Evolutionary conservation across 75 land plant genomes (phyloP), one percentile per base, ranked within the genome.

Genomic region (Pinus taeda): DNA sequence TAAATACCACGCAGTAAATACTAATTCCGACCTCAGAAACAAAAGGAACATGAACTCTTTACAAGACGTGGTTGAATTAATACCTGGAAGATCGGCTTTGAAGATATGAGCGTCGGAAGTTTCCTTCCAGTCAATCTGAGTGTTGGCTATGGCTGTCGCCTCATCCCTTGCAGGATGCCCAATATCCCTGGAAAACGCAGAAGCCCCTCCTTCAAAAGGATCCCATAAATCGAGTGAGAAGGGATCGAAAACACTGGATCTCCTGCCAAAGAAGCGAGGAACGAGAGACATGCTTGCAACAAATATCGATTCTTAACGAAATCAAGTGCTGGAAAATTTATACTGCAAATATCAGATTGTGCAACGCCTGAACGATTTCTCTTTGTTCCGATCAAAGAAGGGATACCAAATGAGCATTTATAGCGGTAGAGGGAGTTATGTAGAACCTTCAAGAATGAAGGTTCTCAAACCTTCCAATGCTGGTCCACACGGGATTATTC

Each of bases 81-180:
- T 71, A 75, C 81, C 83, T 36, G 81, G 83, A 20, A 82, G 73
- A 57, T 78, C 83, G 12, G 81, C 83, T 29, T 57, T 56, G 83
- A 82, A 82, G 45, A 82, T 62, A 53, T 82, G 83, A 42, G 81
- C 75, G 39, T 59, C 75, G 53, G 39, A 64, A 14, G 83, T 82
- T 75, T 82, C 83, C 74, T 26, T 59, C 83, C 83, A 82, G 59
- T 82, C 83, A 42, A 82, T 66, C 11, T 33, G 53, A 45, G 82
- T 81, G 39, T 57, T 45, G 59, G 79, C 82, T 24, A 81, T 63
- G 58, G 82, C 82, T 14, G 71, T 59, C 58, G 71, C 62, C 56
- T 76, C 80, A 22, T 73, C 74, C 13, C 15, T 39, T 39, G 42
- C 42, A 39, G 42, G 5, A 5, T 37, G 39, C 39, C 39, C 39